Conservation (phyloP, 148 eudicot species). For the Nepenthes mirabilis region DNA sequence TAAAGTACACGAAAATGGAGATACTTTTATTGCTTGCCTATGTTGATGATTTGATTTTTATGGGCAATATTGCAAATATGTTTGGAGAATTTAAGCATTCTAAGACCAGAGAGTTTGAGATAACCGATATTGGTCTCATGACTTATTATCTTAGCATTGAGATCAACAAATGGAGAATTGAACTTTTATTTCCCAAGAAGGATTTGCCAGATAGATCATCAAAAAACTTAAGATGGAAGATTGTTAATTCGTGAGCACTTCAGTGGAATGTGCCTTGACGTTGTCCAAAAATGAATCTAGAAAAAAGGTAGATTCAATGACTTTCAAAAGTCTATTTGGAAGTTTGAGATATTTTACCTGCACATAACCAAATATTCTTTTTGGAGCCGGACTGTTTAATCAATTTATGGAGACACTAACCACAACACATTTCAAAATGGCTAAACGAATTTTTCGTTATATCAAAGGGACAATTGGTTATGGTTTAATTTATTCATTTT, state of each 20-base stretch:
- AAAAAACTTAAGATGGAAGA: slow-evolving; percentile 11
- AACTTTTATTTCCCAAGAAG: slow-evolving; percentile 7
- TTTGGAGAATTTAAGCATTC: not conserved
- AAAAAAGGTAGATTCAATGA: not conserved
- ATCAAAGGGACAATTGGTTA: not conserved
- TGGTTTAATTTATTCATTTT: not conserved
- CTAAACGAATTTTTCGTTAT: not conserved
- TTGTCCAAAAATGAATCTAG: not conserved
- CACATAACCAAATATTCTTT: slow-evolving; percentile 2
- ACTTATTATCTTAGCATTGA: slow-evolving; percentile 8
- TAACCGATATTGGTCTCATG: slow-evolving; percentile 5
- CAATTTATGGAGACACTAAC: not conserved
- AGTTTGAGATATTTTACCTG: slow-evolving; percentile 6
- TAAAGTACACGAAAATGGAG: not conserved
- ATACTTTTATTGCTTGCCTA: slow-evolving; percentile 1
- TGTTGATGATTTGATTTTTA: slow-evolving; percentile 9
- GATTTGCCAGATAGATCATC: slow-evolving; percentile 1
- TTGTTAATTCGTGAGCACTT: slow-evolving; percentile 2
- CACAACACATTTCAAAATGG: not conserved
- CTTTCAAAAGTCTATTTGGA: slow-evolving; percentile 1
- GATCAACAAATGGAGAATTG: not conserved
- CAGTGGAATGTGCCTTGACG: not conserved
- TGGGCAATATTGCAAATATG: not conserved
- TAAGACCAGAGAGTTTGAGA: slow-evolving; percentile 8
- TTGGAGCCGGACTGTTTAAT: not conserved